These are phyloP conservation scores for Meredithiella fracta DNA, from an alignment of 2,329 filamentous ascomycete species.

Conservation along the genomic window DNA sequence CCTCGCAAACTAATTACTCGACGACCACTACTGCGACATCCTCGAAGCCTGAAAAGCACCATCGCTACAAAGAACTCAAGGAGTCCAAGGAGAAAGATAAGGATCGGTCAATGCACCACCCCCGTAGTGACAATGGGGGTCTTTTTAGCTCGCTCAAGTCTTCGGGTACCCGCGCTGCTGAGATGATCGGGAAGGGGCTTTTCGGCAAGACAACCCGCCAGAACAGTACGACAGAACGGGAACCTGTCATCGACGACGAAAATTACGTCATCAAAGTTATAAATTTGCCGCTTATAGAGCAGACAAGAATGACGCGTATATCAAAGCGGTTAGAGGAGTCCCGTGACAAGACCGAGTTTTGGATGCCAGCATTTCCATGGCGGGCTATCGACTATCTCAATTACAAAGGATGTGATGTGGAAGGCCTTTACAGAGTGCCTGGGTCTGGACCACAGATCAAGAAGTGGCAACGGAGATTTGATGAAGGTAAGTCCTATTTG, in stretches of 20 bases:
- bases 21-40: neutral
- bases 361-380: slow-evolving; percentile 96
- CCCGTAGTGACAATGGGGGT: slow-evolving; percentile 16
- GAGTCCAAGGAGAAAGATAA: neutral
- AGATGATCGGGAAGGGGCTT: slow-evolving; percentile 66
- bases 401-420: slow-evolving; percentile 83
- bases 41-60: slow-evolving; percentile 1
- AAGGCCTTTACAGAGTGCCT: slow-evolving; percentile 82
- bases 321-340: slow-evolving; percentile 78
- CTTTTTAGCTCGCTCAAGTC: slow-evolving; percentile 61
- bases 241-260: slow-evolving; percentile 55
- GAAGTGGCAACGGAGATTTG: slow-evolving; percentile 84
- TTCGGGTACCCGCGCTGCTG: slow-evolving; percentile 57
- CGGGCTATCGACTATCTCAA: slow-evolving; percentile 92
- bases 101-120: slow-evolving; percentile 30
- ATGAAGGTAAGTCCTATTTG: slow-evolving; percentile 45
- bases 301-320: slow-evolving; percentile 80
- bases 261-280: slow-evolving; percentile 75
- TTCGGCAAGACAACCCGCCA: slow-evolving; percentile 64
- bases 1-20: neutral
- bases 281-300: slow-evolving; percentile 70
- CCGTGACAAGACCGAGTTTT: slow-evolving; percentile 90
- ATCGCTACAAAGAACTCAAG: slow-evolving; percentile 2
- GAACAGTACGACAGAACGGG: slow-evolving; percentile 51
- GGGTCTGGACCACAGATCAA: slow-evolving; percentile 83